phyloP scores from a whole-genome alignment of 805 yeast genomes.

The Schizosaccharomyces japonicus region DNA sequence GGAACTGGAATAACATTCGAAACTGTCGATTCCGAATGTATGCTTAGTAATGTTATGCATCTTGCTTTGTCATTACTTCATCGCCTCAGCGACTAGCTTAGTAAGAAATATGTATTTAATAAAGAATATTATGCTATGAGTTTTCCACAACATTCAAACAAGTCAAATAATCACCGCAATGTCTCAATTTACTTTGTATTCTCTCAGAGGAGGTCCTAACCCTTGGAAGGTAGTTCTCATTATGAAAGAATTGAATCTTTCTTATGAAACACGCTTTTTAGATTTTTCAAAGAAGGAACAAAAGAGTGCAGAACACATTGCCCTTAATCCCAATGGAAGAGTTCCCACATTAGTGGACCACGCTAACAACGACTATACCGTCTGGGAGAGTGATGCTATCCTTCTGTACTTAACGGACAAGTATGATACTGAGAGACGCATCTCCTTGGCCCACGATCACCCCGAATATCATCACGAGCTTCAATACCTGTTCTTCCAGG shows the following conservation, averaged over 20 bases:
- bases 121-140: too few relatives aligned
- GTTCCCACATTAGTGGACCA: conserved; percentile 27
- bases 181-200: conserved; percentile 11
- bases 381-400: conserved; percentile 79
- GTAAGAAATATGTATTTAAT: too few relatives aligned
- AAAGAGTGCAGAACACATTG: conserved; percentile 33
- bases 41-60: too few relatives aligned
- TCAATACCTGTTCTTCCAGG: neutral
- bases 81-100: too few relatives aligned
- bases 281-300: conserved; percentile 24
- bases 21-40: too few relatives aligned
- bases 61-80: too few relatives aligned
- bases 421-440: conserved; percentile 20
- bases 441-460: neutral
- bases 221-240: conserved; percentile 62
- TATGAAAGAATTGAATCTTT: conserved; percentile 55
- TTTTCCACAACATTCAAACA: too few relatives aligned
- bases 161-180: too few relatives aligned
- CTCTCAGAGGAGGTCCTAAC: conserved; percentile 13
- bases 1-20: too few relatives aligned
- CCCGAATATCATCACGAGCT: neutral
- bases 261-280: conserved; percentile 33
- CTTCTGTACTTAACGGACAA: conserved; percentile 52
- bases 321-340: conserved; percentile 37
- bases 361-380: conserved; percentile 16